phyloP scores from a whole-genome alignment of 2,329 filamentous ascomycete genomes.

The Proliferodiscus dingleyae region DNA sequence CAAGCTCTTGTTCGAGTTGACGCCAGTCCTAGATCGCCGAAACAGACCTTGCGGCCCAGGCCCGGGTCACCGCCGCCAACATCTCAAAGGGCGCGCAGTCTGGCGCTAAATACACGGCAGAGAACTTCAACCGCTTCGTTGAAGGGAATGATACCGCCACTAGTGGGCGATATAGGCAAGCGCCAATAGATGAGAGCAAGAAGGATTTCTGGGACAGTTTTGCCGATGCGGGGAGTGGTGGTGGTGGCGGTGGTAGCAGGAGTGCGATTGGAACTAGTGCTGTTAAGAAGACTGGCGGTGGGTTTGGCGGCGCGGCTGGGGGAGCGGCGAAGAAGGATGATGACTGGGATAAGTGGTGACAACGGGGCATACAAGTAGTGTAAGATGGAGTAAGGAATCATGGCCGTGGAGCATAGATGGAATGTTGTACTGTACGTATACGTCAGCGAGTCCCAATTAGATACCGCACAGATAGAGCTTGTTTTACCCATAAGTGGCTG shows the following conservation, averaged over 20 bases:
- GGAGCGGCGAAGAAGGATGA: conserved; percentile 52
- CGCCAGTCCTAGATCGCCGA: conserved; percentile 62
- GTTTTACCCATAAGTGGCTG: no score
- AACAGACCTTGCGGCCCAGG: conserved; percentile 68
- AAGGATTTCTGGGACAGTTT: conserved; percentile 94
- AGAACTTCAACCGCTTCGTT: conserved; percentile 80
- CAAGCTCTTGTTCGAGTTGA: conserved; percentile 26
- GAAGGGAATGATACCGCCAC: conserved; percentile 55
- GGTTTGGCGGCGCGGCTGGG: conserved; percentile 31
- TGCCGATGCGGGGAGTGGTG: conserved; percentile 46
- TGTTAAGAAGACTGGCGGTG: conserved; percentile 24
- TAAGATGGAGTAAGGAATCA: no score
- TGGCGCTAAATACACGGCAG: conserved; percentile 70
- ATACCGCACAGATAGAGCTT: no score
- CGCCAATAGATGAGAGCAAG: conserved; percentile 56
- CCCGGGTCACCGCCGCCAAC: conserved; percentile 57
- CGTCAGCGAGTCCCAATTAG: no score
- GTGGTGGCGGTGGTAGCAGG: no score
- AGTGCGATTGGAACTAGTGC: conserved; percentile 22
- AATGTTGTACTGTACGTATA: no score
- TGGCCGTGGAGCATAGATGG: no score
- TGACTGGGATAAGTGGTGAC: conserved; percentile 52
- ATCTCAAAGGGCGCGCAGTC: conserved; percentile 61
- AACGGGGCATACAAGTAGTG: no score
- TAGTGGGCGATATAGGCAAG: conserved; percentile 30